A percentile compares a stretch with the other conserved stretches of the same genome.
Evolutionary conservation across 2,329 filamentous ascomycete genomes (phyloP).

Genomic region (Hyphodiscus sp.): DNA sequence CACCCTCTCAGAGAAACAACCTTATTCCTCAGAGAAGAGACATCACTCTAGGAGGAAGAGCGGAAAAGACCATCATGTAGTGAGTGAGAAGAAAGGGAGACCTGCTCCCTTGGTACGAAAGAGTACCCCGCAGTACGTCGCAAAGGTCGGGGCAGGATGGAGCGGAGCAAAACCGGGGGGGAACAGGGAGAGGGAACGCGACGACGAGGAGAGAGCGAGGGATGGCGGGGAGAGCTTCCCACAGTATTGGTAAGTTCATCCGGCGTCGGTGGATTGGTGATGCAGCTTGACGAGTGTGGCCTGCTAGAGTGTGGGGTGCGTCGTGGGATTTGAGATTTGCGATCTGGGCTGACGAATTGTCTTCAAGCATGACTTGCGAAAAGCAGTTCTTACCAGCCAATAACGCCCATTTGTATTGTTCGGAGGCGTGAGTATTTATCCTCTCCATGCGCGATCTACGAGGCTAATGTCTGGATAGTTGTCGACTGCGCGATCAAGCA

Average conservation of each 20-base stretch:
- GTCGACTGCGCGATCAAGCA: slow-evolving; percentile 25
- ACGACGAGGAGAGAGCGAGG: slow-evolving; percentile 16
- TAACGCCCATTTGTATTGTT: slow-evolving; percentile 55
- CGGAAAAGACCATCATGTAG: slow-evolving; percentile 19
- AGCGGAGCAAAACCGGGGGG: slow-evolving; percentile 4
- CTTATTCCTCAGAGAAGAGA: slow-evolving; percentile 12
- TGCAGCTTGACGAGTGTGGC: not conserved
- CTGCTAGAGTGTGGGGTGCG: slow-evolving; percentile 21
- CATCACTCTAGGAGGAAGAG: slow-evolving; percentile 22
- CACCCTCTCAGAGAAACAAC: slow-evolving; percentile 14
- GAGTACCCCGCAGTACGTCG: slow-evolving; percentile 18
- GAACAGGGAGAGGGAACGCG: slow-evolving; percentile 17
- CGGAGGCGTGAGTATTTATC: slow-evolving; percentile 46
- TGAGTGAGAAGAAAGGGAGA: slow-evolving; percentile 18
- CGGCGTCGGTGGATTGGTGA: not conserved
- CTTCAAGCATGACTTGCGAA: slow-evolving; percentile 56
- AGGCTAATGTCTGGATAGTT: slow-evolving; percentile 8
- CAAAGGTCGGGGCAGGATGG: slow-evolving; percentile 6
- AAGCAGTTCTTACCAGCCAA: slow-evolving; percentile 57
- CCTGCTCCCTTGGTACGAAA: slow-evolving; percentile 17
- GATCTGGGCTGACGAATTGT: slow-evolving; percentile 21
- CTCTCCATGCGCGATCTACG: not conserved
- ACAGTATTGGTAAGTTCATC: slow-evolving; percentile 52
- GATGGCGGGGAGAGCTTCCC: slow-evolving; percentile 57
- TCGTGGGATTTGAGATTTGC: slow-evolving; percentile 6